phyloP scores from a whole-genome alignment of 2,329 filamentous ascomycete genomes.

The Teratosphaeria zuluensis region DNA sequence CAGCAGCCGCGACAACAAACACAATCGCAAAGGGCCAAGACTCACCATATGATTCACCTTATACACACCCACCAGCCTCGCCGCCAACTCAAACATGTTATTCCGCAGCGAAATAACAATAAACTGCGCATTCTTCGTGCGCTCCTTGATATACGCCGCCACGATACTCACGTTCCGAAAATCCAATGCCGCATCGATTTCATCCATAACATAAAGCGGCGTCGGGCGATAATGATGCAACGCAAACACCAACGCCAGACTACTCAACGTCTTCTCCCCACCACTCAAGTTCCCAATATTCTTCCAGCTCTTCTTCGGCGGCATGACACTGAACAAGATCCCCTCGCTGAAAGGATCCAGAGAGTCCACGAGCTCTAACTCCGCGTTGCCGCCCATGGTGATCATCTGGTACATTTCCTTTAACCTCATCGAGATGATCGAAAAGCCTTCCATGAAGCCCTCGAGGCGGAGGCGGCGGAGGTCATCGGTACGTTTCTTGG shows the following conservation, averaged over 20 bases:
- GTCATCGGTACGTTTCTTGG: constrained; percentile 88
- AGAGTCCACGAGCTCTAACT: constrained; percentile 91
- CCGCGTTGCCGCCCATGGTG: constrained; percentile 97
- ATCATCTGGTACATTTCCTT: constrained; percentile 99
- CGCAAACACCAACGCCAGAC: constrained; percentile 91
- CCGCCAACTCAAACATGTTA: constrained; percentile 99
- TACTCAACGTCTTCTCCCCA: constrained; percentile 93
- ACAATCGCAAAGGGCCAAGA: neutral
- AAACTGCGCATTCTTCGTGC: constrained; percentile 98
- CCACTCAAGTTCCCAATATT: constrained; percentile 94
- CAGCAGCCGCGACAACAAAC: neutral
- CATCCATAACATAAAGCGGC: constrained; percentile 97
- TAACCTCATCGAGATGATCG: constrained; percentile 80
- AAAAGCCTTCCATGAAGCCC: constrained; percentile 98
- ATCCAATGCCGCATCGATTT: constrained; percentile 95
- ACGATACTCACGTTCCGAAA: constrained; percentile 98
- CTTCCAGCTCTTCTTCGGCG: constrained; percentile 99
- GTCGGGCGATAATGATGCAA: constrained; percentile 97
- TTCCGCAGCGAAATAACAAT: constrained; percentile 96
- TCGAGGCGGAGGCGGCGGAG: constrained; percentile 82
- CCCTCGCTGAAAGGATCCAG: constrained; percentile 95
- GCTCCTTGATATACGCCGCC: constrained; percentile 96
- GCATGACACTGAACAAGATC: constrained; percentile 97
- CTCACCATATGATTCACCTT: constrained; percentile 92
- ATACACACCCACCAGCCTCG: constrained; percentile 90